phyloP scores from a whole-genome alignment of 1,284 basidiomycete genomes.

The Puccinia hordei region DNA sequence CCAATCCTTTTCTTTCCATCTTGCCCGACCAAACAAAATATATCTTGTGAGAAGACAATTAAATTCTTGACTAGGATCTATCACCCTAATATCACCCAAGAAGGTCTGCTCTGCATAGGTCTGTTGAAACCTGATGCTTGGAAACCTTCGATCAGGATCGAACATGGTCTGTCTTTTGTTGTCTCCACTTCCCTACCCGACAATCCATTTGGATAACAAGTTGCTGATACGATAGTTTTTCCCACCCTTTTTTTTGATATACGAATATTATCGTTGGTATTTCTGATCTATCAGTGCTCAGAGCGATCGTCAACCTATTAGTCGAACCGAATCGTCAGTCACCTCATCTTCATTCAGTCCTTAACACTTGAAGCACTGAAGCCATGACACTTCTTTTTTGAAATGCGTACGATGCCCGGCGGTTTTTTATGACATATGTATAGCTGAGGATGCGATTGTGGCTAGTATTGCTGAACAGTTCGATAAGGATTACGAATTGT shows the following conservation, averaged over 20 bases:
- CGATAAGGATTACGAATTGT: conserved; percentile 23
- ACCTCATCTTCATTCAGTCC: background rate
- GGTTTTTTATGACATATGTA: background rate
- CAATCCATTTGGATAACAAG: too few relatives aligned
- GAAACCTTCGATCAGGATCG: conserved; percentile 59
- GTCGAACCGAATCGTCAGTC: conserved; percentile 45
- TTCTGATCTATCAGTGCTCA: conserved; percentile 11
- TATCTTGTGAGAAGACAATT: conserved; percentile 12
- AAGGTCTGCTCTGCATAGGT: conserved; percentile 58
- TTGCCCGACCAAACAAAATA: background rate
- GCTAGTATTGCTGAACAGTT: conserved; percentile 45
- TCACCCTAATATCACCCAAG: conserved; percentile 59
- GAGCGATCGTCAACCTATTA: conserved; percentile 40
- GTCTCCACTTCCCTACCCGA: background rate
- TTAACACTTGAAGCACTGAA: background rate
- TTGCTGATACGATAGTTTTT: too few relatives aligned
- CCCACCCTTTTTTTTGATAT: too few relatives aligned
- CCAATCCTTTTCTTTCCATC: background rate
- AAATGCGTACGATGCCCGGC: too few relatives aligned
- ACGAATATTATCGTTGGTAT: background rate
- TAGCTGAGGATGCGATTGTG: conserved; percentile 48
- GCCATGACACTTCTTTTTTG: too few relatives aligned
- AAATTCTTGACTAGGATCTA: conserved; percentile 55
- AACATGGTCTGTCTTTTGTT: conserved; percentile 56
- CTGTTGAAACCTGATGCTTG: conserved; percentile 59